Conservation (phyloP, 1,139 yeast genomes). For the Saccharomyces hybrid region DNA sequence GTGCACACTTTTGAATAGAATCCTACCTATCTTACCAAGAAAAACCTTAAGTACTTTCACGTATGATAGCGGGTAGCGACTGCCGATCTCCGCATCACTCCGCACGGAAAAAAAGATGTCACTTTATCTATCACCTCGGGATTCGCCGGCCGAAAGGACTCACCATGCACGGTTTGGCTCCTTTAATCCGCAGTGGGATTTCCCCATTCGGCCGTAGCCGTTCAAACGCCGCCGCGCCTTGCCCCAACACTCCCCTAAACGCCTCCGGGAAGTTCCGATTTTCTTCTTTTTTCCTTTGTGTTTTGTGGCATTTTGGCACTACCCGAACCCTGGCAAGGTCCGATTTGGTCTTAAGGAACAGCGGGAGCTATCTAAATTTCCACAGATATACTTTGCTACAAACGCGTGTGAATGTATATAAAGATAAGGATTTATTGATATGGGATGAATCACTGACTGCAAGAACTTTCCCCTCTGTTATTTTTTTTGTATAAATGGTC, state of each 20-base stretch:
- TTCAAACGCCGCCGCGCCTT: not conserved
- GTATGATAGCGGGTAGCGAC: not conserved
- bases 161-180: not conserved
- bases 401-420: not conserved
- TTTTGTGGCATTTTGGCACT: not conserved
- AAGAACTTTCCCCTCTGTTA: not conserved
- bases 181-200: not conserved
- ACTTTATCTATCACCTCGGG: not conserved
- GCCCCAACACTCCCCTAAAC: not conserved
- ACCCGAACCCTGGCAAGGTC: not conserved
- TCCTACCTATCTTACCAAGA: too few relatives aligned
- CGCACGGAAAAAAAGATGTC: not conserved
- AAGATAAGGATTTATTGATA: not conserved
- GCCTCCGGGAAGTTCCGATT: not conserved
- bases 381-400: not conserved
- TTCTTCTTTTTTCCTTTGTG: not conserved
- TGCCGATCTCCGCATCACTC: too few relatives aligned
- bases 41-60: too few relatives aligned
- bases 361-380: not conserved
- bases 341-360: not conserved
- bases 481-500: not conserved
- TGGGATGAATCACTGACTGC: not conserved
- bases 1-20: too few relatives aligned
- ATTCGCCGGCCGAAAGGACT: not conserved
- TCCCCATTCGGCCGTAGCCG: not conserved